Evolutionary conservation across 1,139 yeast species (phyloP).

Genomic region (Spencermartinsiella ligniputridi): DNA sequence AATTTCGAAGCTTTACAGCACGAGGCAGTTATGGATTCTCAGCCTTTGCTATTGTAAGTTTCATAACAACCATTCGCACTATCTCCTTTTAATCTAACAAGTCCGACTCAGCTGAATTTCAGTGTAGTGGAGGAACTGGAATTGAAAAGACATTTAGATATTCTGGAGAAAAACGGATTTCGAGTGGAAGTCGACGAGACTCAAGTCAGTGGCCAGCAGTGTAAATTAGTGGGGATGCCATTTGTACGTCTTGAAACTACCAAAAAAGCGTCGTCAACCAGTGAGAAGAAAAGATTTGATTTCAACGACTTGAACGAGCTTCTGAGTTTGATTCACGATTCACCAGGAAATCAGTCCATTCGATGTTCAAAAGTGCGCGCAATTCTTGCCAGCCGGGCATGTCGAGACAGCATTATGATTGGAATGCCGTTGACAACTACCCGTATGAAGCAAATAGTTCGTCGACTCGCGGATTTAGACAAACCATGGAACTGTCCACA

Average conservation of each 20-base stretch:
- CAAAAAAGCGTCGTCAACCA: slow-evolving; percentile 33
- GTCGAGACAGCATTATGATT: slow-evolving; percentile 90
- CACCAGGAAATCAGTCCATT: slow-evolving; percentile 36
- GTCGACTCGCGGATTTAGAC: slow-evolving; percentile 63
- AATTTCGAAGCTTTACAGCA: slow-evolving; percentile 71
- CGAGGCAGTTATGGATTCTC: slow-evolving; percentile 56
- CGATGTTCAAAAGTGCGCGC: slow-evolving; percentile 74
- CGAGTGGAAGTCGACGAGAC: slow-evolving; percentile 47
- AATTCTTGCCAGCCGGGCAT: slow-evolving; percentile 92
- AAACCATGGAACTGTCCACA: slow-evolving; percentile 99
- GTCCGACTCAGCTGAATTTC: slow-evolving; percentile 58
- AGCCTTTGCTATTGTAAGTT: slow-evolving; percentile 53
- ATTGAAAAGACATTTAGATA: slow-evolving; percentile 52
- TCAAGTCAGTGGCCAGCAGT: slow-evolving; percentile 51
- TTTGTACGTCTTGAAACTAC: background rate
- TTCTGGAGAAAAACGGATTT: slow-evolving; percentile 76
- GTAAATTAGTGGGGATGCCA: slow-evolving; percentile 62
- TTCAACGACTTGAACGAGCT: slow-evolving; percentile 68
- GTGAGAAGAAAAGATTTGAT: slow-evolving; percentile 65
- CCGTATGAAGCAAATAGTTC: slow-evolving; percentile 66
- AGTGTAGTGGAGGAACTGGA: slow-evolving; percentile 74
- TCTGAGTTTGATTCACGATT: slow-evolving; percentile 49
- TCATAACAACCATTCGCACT: background rate
- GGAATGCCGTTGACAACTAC: slow-evolving; percentile 60
- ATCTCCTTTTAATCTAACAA: background rate